Evolutionary conservation across 352 stramenopile species (phyloP).

Genomic region (Phytopythium mirpurense): DNA sequence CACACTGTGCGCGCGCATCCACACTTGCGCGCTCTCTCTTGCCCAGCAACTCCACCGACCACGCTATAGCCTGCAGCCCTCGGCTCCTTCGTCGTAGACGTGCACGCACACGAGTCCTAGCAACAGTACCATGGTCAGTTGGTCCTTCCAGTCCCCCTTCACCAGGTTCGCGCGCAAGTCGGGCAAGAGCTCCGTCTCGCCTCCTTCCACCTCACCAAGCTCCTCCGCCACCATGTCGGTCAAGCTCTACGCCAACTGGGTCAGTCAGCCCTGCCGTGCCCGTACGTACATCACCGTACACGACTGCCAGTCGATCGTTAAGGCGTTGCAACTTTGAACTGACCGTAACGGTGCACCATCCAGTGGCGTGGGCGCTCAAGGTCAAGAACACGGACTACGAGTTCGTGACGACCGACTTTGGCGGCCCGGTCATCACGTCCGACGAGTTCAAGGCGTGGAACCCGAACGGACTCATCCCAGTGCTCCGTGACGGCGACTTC

Average conservation of each 20-base stretch:
- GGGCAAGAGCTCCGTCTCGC: constrained; percentile 16
- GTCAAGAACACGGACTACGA: constrained; percentile 33
- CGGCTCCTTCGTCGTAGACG: background rate
- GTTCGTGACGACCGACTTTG: constrained; percentile 18
- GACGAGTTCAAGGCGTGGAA: constrained; percentile 28
- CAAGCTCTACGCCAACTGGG: constrained; percentile 54
- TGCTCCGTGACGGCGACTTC: constrained; percentile 30
- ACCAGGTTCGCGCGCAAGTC: constrained; percentile 16
- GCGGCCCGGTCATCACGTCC: constrained; percentile 20
- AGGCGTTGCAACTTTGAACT: too few species aligned
- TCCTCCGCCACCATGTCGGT: constrained; percentile 35
- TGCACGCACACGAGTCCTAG: too few species aligned
- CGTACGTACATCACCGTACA: background rate
- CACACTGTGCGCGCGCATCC: too few species aligned
- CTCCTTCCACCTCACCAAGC: constrained; percentile 5
- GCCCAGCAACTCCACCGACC: too few species aligned
- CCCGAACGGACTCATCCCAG: constrained; percentile 27
- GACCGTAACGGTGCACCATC: constrained; percentile 5
- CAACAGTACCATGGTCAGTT: constrained; percentile 24
- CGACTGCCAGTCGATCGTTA: too few species aligned
- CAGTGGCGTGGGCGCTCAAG: constrained; percentile 31
- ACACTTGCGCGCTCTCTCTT: too few species aligned
- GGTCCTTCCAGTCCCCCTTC: constrained; percentile 21
- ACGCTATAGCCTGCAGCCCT: too few species aligned
- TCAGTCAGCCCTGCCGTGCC: constrained; percentile 44